A percentile compares a stretch with the other conserved stretches of the same genome.
Conservation (phyloP, 257 asterid genomes). For the Eucommia ulmoides region DNA sequence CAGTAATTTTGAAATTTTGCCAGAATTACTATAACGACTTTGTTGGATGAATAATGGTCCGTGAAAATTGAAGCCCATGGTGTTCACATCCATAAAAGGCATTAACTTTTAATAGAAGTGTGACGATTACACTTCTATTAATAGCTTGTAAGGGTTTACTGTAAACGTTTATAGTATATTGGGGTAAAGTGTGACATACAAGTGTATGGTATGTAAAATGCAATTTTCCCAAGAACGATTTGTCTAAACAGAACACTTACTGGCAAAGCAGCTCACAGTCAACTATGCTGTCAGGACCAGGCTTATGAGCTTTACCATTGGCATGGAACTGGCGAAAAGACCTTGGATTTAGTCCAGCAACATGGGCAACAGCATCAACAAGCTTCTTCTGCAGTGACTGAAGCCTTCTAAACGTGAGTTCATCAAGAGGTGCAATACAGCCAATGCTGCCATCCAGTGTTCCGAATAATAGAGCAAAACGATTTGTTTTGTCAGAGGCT, state of each 20-base stretch:
- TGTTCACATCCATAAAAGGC: not conserved
- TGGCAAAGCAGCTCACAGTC: constrained; percentile 84
- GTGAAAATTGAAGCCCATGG: not conserved
- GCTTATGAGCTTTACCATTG: constrained; percentile 94
- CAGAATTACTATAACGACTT: too few relatives aligned
- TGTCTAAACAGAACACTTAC: constrained; percentile 44
- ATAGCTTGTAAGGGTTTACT: not conserved
- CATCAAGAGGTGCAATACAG: constrained; percentile 91
- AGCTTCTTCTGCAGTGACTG: constrained; percentile 93
- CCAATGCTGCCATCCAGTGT: constrained; percentile 95
- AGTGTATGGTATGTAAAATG: too few relatives aligned
- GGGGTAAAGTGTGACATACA: constrained; percentile 1
- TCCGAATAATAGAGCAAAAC: constrained; percentile 81
- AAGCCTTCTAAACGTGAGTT: constrained; percentile 88
- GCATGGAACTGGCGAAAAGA: constrained; percentile 76
- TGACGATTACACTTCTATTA: not conserved
- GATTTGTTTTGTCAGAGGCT: constrained; percentile 86
- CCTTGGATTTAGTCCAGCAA: constrained; percentile 87
- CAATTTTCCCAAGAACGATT: too few relatives aligned
- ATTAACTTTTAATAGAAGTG: too few relatives aligned
- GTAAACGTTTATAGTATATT: not conserved
- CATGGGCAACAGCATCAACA: constrained; percentile 76
- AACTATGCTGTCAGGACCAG: constrained; percentile 94
- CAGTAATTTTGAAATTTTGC: too few relatives aligned
- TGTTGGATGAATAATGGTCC: too few relatives aligned